Conservation (phyloP, 2,329 filamentous ascomycete genomes). For the Teratosphaeria zuluensis region DNA sequence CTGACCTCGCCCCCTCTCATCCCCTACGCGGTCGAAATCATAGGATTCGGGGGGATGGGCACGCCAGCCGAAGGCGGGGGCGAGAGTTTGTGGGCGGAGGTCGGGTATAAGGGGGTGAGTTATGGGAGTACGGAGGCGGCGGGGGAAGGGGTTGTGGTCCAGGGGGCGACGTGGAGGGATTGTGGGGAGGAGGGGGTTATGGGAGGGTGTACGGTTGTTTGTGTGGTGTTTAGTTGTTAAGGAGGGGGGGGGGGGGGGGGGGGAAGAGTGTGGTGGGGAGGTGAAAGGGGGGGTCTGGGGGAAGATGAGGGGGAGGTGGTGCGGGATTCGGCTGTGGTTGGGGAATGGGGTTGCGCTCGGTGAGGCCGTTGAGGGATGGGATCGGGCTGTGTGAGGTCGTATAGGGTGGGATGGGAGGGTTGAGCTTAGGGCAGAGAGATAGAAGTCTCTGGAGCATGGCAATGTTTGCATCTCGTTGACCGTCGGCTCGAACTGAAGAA, state of each 20-base stretch:
- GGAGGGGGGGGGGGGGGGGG: not conserved
- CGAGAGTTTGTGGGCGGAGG: not conserved
- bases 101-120: not conserved
- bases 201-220: not conserved
- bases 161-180: not conserved
- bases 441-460: too few relatives aligned
- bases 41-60: not conserved
- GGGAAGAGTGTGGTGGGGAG: too few relatives aligned
- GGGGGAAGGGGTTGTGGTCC: not conserved
- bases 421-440: too few relatives aligned
- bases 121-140: not conserved
- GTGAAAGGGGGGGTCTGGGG: too few relatives aligned
- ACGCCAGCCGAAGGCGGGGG: not conserved
- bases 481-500: not conserved
- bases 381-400: too few relatives aligned
- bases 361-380: too few relatives aligned
- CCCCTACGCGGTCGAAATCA: not conserved
- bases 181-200: not conserved
- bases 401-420: too few relatives aligned
- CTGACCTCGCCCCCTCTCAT: not conserved
- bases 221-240: not conserved
- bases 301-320: too few relatives aligned
- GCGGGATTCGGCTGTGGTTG: too few relatives aligned
- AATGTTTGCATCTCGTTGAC: too few relatives aligned
- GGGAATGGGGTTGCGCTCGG: too few relatives aligned